These are phyloP conservation scores for Amaranthus cruentus DNA, from an alignment of 148 eudicot species.

Conservation along the genomic window DNA sequence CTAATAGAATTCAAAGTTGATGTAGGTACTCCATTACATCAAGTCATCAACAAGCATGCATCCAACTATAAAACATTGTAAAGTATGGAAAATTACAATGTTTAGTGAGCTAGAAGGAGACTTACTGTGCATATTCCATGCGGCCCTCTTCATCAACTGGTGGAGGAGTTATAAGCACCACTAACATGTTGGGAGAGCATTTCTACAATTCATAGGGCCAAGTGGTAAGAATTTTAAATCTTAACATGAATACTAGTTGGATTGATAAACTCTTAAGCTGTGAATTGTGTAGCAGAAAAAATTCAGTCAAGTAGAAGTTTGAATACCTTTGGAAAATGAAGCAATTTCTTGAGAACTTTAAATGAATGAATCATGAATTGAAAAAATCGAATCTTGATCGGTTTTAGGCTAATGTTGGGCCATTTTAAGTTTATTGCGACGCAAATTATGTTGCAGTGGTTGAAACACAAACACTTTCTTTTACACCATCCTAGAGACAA, in stretches of 20 bases:
- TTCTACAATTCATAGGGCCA: slow-evolving; percentile 37
- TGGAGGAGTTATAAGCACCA: slow-evolving; percentile 83
- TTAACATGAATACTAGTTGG: not conserved
- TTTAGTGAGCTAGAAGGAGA: slow-evolving; percentile 6
- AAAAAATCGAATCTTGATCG: not conserved
- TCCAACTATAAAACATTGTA: not conserved
- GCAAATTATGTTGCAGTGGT: not conserved
- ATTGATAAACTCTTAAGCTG: not conserved
- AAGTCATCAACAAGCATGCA: not conserved
- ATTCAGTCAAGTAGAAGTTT: not conserved
- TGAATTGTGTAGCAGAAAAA: not conserved
- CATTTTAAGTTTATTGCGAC: no score
- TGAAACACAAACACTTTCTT: no score
- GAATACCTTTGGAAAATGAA: not conserved
- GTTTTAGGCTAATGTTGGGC: no score
- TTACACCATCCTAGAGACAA: not conserved
- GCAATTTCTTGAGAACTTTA: not conserved
- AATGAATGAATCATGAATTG: not conserved
- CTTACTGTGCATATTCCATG: slow-evolving; percentile 59
- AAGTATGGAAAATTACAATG: not conserved
- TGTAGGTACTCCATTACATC: not conserved
- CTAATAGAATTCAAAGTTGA: not conserved
- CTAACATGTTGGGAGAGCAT: slow-evolving; percentile 58
- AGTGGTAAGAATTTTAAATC: not conserved
- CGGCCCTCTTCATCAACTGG: slow-evolving; percentile 87